phyloP scores from a whole-genome alignment of 352 stramenopile species.

The Pythium biforme region DNA sequence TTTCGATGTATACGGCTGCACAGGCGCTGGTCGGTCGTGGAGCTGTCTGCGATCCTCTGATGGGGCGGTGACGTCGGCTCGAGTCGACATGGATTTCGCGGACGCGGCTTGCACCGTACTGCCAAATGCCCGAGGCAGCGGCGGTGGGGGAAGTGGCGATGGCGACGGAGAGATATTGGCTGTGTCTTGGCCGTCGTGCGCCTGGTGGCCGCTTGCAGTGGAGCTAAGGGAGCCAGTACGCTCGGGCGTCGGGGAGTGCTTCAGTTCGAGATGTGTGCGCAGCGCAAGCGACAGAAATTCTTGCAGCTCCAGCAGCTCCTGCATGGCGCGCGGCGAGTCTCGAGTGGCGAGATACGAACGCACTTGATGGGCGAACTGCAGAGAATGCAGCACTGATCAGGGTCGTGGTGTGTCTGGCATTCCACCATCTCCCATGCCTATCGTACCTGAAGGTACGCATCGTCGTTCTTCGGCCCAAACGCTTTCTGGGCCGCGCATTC shows the following conservation, averaged over 20 bases:
- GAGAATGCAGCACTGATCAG: background rate
- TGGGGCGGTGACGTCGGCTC: background rate
- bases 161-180: conserved; percentile 13
- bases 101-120: background rate
- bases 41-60: background rate
- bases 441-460: conserved; percentile 46
- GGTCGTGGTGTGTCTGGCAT: no score
- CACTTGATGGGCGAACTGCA: conserved; percentile 23
- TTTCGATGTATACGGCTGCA: background rate
- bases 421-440: background rate
- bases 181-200: conserved; percentile 11
- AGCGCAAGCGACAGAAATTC: conserved; percentile 22
- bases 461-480: conserved; percentile 49
- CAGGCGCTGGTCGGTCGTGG: background rate
- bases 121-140: conserved; percentile 16
- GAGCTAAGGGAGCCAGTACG: conserved; percentile 12
- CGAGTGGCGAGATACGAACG: conserved; percentile 10
- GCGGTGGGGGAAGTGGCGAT: conserved; percentile 26
- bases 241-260: background rate
- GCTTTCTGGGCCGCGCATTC: conserved; percentile 39
- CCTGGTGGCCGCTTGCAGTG: conserved; percentile 12
- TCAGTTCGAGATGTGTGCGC: conserved; percentile 10
- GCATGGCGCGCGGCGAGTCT: background rate
- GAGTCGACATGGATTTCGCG: background rate
- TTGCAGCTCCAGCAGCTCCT: conserved; percentile 14